Evolutionary conservation across 176 grass and related monocot species (phyloP), one percentile per base, ranked within the genome.

Genomic region (Aegilops bicornis): DNA sequence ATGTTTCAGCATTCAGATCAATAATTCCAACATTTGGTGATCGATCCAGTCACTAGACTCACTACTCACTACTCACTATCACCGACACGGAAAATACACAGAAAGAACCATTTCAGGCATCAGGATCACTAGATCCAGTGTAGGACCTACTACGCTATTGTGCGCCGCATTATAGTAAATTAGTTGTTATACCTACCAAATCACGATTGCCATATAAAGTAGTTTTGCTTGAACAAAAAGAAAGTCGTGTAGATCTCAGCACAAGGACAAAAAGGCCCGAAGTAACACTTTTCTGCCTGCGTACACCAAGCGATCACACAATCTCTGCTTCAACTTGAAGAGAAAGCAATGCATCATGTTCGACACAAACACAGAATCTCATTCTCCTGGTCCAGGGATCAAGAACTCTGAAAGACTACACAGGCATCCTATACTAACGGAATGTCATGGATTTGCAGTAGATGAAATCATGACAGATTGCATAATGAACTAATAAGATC

Each of bases 241-340:
- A 23, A 20, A 24, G 47, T 1, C 3, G 39, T 88, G 32, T 56
- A 82, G 60, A 66, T 73, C 69, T 85, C 65, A 64, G n/a, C 7
- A 45, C 54, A 77, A 73, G 23, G 58, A 80, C 52, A 79, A 80
- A 86, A 35, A 40, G 50, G 37, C 27, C 68, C 61, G 60, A 79
- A 68, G 42, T 64, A 73, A 66, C 85, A 52, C 31, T 45, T 40
- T n/a, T 20, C 24, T 59, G 8, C 45, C 31, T 59, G 3, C 45
- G 75, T 62, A 76, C 33, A 37, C 73, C 71, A 52, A 85, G 40
- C 31, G 32, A 45, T 23, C 76, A 81, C 67, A n/a, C 79, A 45
- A 80, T 19, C 79, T 86, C 83, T 22, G 60, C 91, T 90, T 93
- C 69, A 13, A 39, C 88, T 83, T 69, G 22, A 88, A 88, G 86